Evolutionary conservation across 169 alveolate genomes (phyloP).

Genomic region (Plasmodium yoelii): DNA sequence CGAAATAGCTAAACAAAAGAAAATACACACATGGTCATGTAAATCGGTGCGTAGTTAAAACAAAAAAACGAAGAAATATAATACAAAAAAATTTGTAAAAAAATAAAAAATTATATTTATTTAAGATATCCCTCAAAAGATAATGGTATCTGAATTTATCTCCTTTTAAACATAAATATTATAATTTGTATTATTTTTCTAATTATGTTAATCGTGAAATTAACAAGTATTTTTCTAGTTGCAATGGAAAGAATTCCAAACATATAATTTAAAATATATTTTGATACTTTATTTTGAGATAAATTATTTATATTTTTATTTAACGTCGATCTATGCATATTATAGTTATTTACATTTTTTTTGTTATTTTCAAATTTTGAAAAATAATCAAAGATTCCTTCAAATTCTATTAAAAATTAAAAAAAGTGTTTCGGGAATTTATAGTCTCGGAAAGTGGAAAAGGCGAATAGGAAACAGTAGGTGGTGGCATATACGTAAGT

Average conservation of each 20-base stretch:
- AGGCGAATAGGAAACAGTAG: not conserved
- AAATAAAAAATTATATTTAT: not conserved
- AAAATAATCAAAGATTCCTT: constrained; percentile 17
- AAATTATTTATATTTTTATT: constrained; percentile 3
- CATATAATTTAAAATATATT: constrained; percentile 12
- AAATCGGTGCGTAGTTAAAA: too few species aligned
- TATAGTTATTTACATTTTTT: not conserved
- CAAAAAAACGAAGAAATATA: too few species aligned
- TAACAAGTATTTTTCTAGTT: constrained; percentile 39
- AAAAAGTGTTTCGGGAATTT: not conserved
- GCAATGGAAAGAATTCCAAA: constrained; percentile 46
- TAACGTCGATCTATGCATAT: not conserved
- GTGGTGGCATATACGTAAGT: too few species aligned
- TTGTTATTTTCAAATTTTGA: constrained; percentile 22
- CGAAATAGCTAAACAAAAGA: too few species aligned
- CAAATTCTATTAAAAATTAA: constrained; percentile 37
- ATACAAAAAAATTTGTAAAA: not conserved
- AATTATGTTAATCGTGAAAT: constrained; percentile 15
- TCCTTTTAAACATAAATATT: constrained; percentile 24
- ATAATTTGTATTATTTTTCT: constrained; percentile 31
- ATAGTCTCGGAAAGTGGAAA: not conserved
- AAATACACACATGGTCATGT: too few species aligned
- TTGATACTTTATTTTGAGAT: constrained; percentile 17
- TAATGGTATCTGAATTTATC: not conserved
- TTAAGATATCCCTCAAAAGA: not conserved